Conservation (phyloP, 2,329 filamentous ascomycete species). For the Metarhizium humberi region DNA sequence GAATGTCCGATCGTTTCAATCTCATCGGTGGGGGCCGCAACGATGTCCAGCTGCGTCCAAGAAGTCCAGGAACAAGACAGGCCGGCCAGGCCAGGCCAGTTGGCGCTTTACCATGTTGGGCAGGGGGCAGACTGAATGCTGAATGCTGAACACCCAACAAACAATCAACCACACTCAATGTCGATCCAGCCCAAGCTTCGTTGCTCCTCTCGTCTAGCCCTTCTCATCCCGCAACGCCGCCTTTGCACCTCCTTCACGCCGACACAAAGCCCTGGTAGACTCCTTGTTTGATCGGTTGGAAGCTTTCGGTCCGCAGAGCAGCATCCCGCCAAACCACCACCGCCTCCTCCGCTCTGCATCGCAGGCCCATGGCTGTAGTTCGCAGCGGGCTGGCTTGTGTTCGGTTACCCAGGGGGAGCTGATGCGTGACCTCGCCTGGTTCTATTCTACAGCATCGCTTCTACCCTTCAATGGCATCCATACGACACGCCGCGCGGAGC, state of each 20-base stretch:
- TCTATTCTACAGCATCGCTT: constrained; percentile 5
- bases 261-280: no score
- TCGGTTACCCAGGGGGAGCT: constrained; percentile 3
- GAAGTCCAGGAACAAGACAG: no score
- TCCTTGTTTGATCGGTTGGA: no score
- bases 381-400: constrained; percentile 1
- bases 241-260: no score
- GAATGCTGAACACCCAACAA: background rate
- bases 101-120: background rate
- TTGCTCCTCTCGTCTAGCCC: no score
- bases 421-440: constrained; percentile 4
- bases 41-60: no score
- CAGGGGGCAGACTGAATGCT: no score
- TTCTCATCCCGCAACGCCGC: no score
- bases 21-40: no score
- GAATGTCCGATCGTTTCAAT: no score
- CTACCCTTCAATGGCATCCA: constrained; percentile 12
- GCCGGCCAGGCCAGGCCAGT: background rate
- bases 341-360: constrained; percentile 3
- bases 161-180: background rate
- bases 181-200: no score
- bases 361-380: constrained; percentile 9
- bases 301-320: background rate
- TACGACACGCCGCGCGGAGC: constrained; percentile 12
- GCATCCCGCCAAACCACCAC: background rate